Percentiles rank a stretch among this genome's conserved stretches.
Evolutionary conservation across 345 rosid genomes (phyloP).

Genomic region (Salix suchowensis): DNA sequence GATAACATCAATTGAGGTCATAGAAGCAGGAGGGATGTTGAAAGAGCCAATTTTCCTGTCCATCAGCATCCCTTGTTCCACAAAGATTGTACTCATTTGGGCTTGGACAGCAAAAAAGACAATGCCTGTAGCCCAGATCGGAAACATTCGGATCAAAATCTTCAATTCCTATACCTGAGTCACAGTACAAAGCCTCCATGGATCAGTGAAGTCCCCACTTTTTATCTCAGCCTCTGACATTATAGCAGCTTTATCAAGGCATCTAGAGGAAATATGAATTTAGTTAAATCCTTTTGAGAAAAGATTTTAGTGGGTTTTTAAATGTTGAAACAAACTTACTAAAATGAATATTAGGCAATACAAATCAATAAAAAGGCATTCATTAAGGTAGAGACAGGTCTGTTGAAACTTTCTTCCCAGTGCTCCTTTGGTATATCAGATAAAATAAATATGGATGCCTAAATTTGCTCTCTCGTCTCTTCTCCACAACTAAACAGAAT

Average conservation of each 20-base stretch:
- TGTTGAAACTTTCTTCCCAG: no score
- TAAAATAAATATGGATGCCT: no score
- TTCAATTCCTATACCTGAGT: slow-evolving; percentile 66
- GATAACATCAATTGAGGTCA: slow-evolving; percentile 49
- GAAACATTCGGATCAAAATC: slow-evolving; percentile 46
- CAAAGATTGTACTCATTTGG: slow-evolving; percentile 69
- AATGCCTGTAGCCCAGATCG: slow-evolving; percentile 66
- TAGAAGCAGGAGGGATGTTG: slow-evolving; percentile 63
- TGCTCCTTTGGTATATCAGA: no score
- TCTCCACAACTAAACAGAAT: no score
- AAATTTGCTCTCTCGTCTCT: no score
- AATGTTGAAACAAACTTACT: no score
- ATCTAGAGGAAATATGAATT: background rate
- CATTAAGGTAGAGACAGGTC: no score
- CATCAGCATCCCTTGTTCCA: slow-evolving; percentile 78
- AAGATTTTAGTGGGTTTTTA: no score
- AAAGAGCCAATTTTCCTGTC: slow-evolving; percentile 40
- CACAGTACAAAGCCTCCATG: slow-evolving; percentile 50
- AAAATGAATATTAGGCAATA: no score
- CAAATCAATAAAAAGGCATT: no score
- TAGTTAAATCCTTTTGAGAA: background rate
- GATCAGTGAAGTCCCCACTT: background rate
- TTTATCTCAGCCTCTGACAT: background rate
- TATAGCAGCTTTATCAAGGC: background rate
- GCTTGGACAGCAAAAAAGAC: slow-evolving; percentile 59